These are phyloP conservation scores for Podochytrium sp. DNA, from an alignment of 192 early-diverging fungal genomes.

Conservation along the genomic window DNA sequence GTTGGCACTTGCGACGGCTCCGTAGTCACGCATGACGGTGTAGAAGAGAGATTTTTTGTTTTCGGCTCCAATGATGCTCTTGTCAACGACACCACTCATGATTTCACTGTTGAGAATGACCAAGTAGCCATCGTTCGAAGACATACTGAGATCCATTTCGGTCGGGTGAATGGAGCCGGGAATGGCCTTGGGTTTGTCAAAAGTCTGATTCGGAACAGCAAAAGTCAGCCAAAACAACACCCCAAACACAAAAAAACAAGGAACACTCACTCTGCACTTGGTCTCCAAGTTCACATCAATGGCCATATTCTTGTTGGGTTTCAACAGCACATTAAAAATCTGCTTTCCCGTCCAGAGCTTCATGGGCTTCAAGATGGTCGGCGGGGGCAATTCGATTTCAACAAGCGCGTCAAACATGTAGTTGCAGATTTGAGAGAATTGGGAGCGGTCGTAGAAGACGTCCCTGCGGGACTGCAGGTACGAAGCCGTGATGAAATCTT, in stretches of 20 bases:
- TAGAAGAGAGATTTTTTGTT: slow-evolving; percentile 96
- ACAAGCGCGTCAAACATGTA: slow-evolving; percentile 86
- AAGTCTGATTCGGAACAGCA: slow-evolving; percentile 24
- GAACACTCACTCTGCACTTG: slow-evolving; percentile 61
- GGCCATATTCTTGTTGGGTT: slow-evolving; percentile 73
- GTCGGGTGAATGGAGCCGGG: slow-evolving; percentile 17
- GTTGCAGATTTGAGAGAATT: slow-evolving; percentile 90
- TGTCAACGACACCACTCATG: slow-evolving; percentile 93
- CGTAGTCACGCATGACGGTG: slow-evolving; percentile 89
- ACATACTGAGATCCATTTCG: slow-evolving; percentile 56
- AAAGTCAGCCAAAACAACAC: neutral
- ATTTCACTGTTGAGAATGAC: slow-evolving; percentile 94
- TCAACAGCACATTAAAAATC: slow-evolving; percentile 85
- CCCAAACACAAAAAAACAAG: slow-evolving; percentile 4
- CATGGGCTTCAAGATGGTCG: slow-evolving; percentile 87
- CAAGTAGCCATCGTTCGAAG: slow-evolving; percentile 87
- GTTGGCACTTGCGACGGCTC: slow-evolving; percentile 79
- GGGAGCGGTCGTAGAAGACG: slow-evolving; percentile 90
- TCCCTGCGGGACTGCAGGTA: slow-evolving; percentile 94
- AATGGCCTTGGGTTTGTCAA: slow-evolving; percentile 42
- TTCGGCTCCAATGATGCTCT: slow-evolving; percentile 94
- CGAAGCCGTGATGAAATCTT: slow-evolving; percentile 98
- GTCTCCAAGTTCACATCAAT: slow-evolving; percentile 87
- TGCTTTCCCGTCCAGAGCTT: slow-evolving; percentile 98
- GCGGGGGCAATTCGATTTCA: slow-evolving; percentile 91